Evolutionary conservation across 1,284 basidiomycete species (phyloP).

Genomic region (Irpex sp.): DNA sequence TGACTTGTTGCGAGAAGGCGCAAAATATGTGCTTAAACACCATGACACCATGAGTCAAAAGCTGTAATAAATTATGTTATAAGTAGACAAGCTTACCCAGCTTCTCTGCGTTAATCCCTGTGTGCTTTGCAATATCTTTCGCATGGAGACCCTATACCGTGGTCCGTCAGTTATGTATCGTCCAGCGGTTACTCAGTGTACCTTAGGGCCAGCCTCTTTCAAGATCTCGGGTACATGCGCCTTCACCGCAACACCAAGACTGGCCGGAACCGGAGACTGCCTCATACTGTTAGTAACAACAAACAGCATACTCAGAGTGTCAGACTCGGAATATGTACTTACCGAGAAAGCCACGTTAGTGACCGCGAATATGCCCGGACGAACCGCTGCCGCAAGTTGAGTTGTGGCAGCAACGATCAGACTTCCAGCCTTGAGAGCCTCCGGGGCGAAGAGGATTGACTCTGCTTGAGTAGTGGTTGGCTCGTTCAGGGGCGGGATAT

Average conservation of each 20-base stretch:
- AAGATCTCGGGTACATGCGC: not conserved
- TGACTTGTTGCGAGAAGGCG: conserved; percentile 38
- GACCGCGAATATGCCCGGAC: not conserved
- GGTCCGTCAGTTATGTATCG: not conserved
- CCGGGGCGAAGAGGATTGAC: conserved; percentile 5
- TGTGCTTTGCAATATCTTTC: conserved; percentile 30
- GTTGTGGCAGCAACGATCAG: conserved; percentile 3
- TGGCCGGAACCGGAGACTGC: not conserved
- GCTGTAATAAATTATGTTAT: not conserved
- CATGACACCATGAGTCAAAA: not conserved
- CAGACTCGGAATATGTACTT: not conserved
- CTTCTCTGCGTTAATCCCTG: conserved; percentile 27
- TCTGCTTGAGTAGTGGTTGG: conserved; percentile 13
- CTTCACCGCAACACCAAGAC: not conserved
- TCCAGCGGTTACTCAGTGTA: not conserved
- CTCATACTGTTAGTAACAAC: not conserved
- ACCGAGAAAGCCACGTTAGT: not conserved
- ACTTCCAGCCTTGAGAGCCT: not conserved
- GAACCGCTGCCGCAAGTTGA: conserved; percentile 5
- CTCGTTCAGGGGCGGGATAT: conserved; percentile 13
- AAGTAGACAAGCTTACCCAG: conserved; percentile 24
- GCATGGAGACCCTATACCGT: conserved; percentile 30
- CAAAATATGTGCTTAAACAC: conserved; percentile 31
- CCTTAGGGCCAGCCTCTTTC: conserved; percentile 1
- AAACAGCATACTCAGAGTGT: not conserved